Base-by-base conservation (phyloP, 768 basidiomycete genomes). In the Boletus huronensis region DNA sequence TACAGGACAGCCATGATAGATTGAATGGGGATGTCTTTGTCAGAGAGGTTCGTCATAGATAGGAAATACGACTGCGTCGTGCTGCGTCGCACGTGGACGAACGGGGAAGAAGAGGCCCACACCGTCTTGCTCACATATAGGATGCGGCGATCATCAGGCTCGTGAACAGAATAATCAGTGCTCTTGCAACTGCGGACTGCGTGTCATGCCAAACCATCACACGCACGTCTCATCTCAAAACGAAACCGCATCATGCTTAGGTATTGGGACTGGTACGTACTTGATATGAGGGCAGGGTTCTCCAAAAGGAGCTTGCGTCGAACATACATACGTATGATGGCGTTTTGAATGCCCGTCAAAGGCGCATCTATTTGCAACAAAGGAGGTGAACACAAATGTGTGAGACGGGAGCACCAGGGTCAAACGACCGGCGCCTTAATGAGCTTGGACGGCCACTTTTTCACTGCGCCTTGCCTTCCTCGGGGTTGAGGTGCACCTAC, bases 401-500 rank as follows among this genome's bases (percentile, higher is more conserved):
- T 25, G 16, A 17, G 25, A 44, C 3, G 10, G 26, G 26, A 5
- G 9, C 41, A 17, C 41, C 16, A 26, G 26, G 42, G 26, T 25
- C 31, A 23, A 35, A 34, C 19, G 39, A 46, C 32, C 21, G 21
- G 9, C 8, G 36, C 16, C 3, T 7, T 17, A n/a, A 17, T 21
- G 14, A 19, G 3, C 23, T 53, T 14, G 65, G 47, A 61, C 61
- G n/a, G 62, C 54, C 1, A 62, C 36, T 43, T 59, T 59, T 67
- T 48, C 53, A 53, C 14, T 52, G 51, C 2, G 58, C 39, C 51
- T 71, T 69, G 48, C 44, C 62, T 39, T 59, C 36, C 39, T 66
- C 62, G 9, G 72, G 61, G 50, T 63, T 65, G 35, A 73, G 55
- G 32, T 35, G 48, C 6, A 72, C 68, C 72, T 73, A 39, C n/a